Conservation (phyloP, 306 rosid species). For the Benincasa hispida region DNA sequence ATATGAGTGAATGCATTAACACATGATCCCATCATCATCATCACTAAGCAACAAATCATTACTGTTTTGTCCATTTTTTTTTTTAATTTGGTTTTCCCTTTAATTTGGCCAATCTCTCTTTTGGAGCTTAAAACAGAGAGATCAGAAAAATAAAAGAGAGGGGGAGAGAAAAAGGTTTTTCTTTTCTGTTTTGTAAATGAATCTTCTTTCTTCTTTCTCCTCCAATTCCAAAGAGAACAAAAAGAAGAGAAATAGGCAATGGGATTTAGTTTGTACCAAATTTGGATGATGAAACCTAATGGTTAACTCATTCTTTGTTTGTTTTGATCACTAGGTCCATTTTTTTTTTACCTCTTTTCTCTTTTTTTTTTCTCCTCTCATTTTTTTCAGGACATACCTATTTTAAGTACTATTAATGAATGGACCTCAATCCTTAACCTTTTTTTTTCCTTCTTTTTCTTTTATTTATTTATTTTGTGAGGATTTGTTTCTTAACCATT, state of each 20-base stretch:
- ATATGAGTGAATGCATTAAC: conserved; percentile 32
- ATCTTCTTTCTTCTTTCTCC: background rate
- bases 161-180: background rate
- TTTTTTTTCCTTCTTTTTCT: too few species aligned
- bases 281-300: background rate
- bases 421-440: background rate
- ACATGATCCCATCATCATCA: conserved; percentile 17
- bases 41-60: conserved; percentile 8
- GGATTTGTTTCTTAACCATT: too few species aligned
- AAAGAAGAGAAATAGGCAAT: conserved; percentile 1
- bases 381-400: background rate
- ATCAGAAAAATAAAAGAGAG: background rate
- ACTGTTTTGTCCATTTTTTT: conserved; percentile 21
- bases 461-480: too few species aligned
- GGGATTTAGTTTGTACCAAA: background rate
- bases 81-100: background rate
- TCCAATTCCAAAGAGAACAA: background rate
- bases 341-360: too few species aligned
- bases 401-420: background rate
- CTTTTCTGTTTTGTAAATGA: too few species aligned
- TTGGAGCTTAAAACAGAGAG: background rate
- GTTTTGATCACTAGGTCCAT: background rate
- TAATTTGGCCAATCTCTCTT: background rate
- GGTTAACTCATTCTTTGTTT: background rate
- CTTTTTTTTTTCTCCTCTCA: background rate